Evolutionary conservation across 176 grass and related monocot species (phyloP).

Genomic region (Zizania latifolia): DNA sequence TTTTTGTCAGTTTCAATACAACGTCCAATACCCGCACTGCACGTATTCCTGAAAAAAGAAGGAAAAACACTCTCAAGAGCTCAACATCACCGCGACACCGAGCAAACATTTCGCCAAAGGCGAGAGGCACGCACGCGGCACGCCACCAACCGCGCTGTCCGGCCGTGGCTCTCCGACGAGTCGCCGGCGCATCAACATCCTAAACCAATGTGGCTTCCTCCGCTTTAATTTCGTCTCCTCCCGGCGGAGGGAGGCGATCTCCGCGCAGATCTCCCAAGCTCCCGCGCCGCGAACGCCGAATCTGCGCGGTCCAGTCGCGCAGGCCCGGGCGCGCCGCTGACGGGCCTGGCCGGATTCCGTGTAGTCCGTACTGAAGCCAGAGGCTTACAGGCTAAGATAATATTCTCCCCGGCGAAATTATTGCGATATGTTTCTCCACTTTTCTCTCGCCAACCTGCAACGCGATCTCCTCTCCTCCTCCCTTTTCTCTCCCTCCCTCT

Average conservation of each 20-base stretch:
- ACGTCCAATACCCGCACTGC: no score
- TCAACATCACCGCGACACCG: slow-evolving; percentile 9
- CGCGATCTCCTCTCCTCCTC: no score
- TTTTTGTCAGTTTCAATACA: no score
- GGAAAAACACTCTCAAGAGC: background rate
- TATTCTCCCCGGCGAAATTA: no score
- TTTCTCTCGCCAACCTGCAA: no score
- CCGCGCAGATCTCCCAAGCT: background rate
- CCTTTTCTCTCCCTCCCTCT: no score
- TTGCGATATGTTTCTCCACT: no score
- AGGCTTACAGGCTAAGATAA: background rate
- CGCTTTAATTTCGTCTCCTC: background rate
- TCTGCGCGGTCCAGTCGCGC: background rate
- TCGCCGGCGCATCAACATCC: background rate
- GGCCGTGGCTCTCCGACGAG: no score
- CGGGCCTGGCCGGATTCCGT: no score
- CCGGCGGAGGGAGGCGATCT: background rate
- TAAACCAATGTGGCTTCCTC: background rate
- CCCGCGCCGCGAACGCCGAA: background rate
- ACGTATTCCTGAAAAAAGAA: no score
- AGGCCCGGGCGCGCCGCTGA: no score
- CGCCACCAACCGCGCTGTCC: background rate
- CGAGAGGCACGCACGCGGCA: background rate
- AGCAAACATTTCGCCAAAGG: background rate
- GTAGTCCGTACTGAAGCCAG: background rate